A percentile compares a stretch with the other conserved stretches of the same genome.
Conservation (phyloP, 2,329 filamentous ascomycete species). For the Didymella glomerata region DNA sequence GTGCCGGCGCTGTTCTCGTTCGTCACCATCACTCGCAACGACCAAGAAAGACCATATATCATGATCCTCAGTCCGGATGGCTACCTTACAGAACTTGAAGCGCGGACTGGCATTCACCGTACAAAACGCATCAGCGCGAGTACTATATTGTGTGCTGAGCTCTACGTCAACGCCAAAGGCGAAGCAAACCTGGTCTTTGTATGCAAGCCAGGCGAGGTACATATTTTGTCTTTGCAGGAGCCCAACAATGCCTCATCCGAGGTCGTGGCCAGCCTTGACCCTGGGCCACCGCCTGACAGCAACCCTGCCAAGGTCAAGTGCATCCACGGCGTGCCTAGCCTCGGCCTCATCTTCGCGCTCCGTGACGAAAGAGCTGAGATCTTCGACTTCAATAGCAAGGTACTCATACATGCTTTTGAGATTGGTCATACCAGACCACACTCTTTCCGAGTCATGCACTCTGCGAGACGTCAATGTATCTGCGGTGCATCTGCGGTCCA, state of each 20-base stretch:
- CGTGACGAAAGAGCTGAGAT: conserved; percentile 65
- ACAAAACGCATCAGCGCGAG: conserved; percentile 41
- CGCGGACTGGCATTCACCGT: conserved; percentile 53
- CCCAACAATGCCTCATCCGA: conserved; percentile 41
- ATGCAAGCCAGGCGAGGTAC: conserved; percentile 46
- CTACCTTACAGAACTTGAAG: conserved; percentile 65
- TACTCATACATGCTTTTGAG: conserved; percentile 68
- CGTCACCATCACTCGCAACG: conserved; percentile 42
- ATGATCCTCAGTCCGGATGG: conserved; percentile 72
- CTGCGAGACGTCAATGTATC: conserved; percentile 59
- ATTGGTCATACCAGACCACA: conserved; percentile 67
- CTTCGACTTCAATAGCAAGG: conserved; percentile 66
- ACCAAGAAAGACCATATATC: conserved; percentile 54
- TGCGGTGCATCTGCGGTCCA: conserved; percentile 66
- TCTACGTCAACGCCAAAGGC: conserved; percentile 40
- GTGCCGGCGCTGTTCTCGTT: conserved; percentile 70
- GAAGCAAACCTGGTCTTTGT: conserved; percentile 45
- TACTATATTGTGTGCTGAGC: conserved; percentile 38
- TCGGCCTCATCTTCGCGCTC: conserved; percentile 69
- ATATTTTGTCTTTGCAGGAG: conserved; percentile 41
- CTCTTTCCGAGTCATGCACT: conserved; percentile 68
- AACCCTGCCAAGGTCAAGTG: conserved; percentile 61
- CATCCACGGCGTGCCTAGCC: conserved; percentile 65
- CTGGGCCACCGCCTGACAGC: conserved; percentile 46
- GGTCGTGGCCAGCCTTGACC: conserved; percentile 46